phyloP scores from a whole-genome alignment of 768 basidiomycete genomes.

The Ramaria sp. region DNA sequence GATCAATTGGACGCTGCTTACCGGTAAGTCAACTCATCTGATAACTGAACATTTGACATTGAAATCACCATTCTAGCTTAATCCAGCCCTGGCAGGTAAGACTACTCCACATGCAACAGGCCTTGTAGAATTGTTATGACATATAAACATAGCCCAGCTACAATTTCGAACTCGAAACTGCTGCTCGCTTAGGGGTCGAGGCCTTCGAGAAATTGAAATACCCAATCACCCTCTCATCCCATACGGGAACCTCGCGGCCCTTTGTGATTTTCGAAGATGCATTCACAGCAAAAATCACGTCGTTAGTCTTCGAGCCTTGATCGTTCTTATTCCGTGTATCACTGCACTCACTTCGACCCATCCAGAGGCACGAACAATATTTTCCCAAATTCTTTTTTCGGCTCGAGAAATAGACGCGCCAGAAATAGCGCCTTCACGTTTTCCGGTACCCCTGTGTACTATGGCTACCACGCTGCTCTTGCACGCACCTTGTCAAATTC shows the following conservation, averaged over 20 bases:
- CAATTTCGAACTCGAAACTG: conserved; percentile 26
- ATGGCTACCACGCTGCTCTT: conserved; percentile 25
- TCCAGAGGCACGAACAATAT: neutral
- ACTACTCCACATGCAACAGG: conserved; percentile 8
- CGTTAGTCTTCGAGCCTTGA: conserved; percentile 13
- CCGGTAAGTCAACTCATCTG: conserved; percentile 12
- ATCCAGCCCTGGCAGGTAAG: conserved; percentile 3
- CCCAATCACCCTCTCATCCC: conserved; percentile 10
- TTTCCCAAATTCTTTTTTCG: neutral
- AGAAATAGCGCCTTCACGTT: neutral
- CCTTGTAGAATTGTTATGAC: neutral
- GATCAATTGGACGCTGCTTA: conserved; percentile 28
- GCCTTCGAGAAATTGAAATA: conserved; percentile 30
- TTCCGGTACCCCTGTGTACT: conserved; percentile 15
- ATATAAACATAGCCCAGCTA: conserved; percentile 13
- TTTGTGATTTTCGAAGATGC: conserved; percentile 29
- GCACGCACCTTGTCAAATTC: conserved; percentile 7
- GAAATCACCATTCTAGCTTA: neutral
- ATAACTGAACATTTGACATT: neutral
- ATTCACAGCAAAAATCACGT: conserved; percentile 22
- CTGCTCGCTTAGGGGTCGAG: conserved; percentile 21
- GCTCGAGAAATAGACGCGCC: neutral
- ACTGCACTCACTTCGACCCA: no score
- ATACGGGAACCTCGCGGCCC: neutral
- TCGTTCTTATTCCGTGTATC: neutral